phyloP scores from a whole-genome alignment of 805 yeast species.

The Kodamaea lidongshanica region DNA sequence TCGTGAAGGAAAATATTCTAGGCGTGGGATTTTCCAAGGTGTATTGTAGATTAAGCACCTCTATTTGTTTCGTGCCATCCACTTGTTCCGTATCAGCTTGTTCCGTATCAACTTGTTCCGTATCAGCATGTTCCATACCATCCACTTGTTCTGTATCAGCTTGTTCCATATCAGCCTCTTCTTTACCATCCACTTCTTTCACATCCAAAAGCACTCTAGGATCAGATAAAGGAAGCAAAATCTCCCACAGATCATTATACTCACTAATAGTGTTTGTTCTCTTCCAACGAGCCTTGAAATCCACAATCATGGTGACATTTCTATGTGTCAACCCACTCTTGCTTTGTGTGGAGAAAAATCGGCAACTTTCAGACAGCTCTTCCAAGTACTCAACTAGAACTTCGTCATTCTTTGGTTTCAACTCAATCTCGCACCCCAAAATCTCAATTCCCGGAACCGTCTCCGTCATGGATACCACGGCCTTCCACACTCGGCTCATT shows the following conservation, averaged over 20 bases:
- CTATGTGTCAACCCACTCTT: conserved; percentile 35
- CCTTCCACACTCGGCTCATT: conserved; percentile 28
- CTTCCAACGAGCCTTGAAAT: conserved; percentile 28
- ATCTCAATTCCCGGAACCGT: conserved; percentile 13
- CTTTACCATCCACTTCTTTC: conserved; percentile 6
- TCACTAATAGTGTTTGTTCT: conserved; percentile 21
- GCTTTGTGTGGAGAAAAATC: conserved; percentile 30
- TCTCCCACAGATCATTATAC: conserved; percentile 42
- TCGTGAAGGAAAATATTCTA: conserved; percentile 56
- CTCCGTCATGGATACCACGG: conserved; percentile 3
- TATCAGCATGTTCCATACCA: too few relatives aligned
- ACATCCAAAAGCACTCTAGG: conserved; percentile 57
- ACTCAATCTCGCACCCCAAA: conserved; percentile 11
- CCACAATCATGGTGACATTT: conserved; percentile 23
- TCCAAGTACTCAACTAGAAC: conserved; percentile 12
- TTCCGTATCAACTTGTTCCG: too few relatives aligned
- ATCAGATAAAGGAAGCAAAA: conserved; percentile 57
- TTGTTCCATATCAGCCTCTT: too few relatives aligned
- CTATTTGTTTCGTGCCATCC: too few relatives aligned
- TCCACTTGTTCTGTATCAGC: too few relatives aligned
- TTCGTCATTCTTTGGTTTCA: conserved; percentile 24
- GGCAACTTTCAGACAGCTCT: conserved; percentile 4
- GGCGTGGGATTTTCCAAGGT: conserved; percentile 72
- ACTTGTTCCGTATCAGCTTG: conserved; percentile 12
- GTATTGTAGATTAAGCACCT: conserved; percentile 36